A percentile compares a stretch with the other conserved stretches of the same genome.
Conservation (phyloP, 2,329 filamentous ascomycete genomes). For the Zelopaecilomyces penicillatus region DNA sequence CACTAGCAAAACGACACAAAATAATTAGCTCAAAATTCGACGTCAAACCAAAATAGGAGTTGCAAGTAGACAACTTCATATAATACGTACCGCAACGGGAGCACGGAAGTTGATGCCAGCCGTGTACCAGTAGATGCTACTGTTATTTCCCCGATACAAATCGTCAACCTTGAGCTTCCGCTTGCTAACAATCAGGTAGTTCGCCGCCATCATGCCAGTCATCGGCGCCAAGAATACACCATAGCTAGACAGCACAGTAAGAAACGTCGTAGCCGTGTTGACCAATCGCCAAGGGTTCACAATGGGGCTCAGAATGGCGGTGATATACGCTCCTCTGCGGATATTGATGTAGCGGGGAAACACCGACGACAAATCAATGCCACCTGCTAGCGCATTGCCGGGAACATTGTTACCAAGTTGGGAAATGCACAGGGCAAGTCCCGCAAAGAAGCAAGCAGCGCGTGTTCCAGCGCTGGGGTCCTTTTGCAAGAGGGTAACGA, state of each 20-base stretch:
- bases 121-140: constrained; percentile 32
- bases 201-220: constrained; percentile 31
- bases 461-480: constrained; percentile 24
- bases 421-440: constrained; percentile 25
- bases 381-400: constrained; percentile 29
- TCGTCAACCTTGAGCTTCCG: constrained; percentile 28
- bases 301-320: constrained; percentile 25
- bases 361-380: constrained; percentile 30
- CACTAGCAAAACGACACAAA: constrained; percentile 20
- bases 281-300: constrained; percentile 32
- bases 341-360: constrained; percentile 31
- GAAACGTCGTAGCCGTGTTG: constrained; percentile 26
- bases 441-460: constrained; percentile 30
- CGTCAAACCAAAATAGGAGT: neutral
- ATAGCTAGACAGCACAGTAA: constrained; percentile 28
- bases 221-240: constrained; percentile 31
- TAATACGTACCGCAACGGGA: constrained; percentile 26
- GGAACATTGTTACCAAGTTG: constrained; percentile 30
- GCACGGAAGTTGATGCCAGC: constrained; percentile 33
- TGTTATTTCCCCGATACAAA: constrained; percentile 21
- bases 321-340: constrained; percentile 28
- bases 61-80: neutral
- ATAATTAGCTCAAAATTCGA: neutral
- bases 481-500: constrained; percentile 22
- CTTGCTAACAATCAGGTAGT: constrained; percentile 25